Base-by-base conservation (phyloP, 768 basidiomycete species). In the Cyclocybe aegerita region DNA sequence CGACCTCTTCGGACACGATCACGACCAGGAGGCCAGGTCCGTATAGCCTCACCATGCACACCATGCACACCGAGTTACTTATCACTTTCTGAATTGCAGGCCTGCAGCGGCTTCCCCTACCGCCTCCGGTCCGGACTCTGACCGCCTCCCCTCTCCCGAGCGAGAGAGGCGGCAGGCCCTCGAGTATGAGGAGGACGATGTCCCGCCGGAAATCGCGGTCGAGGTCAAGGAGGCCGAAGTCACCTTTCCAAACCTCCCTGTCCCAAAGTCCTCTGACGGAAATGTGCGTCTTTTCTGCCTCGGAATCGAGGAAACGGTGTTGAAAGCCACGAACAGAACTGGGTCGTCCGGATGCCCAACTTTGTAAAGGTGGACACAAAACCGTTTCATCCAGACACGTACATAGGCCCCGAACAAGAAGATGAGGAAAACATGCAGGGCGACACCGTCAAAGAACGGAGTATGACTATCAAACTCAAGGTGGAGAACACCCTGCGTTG, bases 401-500 rank as follows among this genome's bases (percentile, higher is more conserved):
- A 93, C 68, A 75, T 86, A 40, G 89, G 88, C 14, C 85, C 90
- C 12, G 91, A 93, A 59, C 85, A 89, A 31, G 89, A 90, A 31
- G 84, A 85, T 15, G 85, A 82, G 37, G 81, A 86, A 43, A 60
- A 71, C 11, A 74, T 78, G 30, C 73, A 80, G 45, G 77, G 72
- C 8, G 84, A 85, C 49, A 82, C 76, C 10, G 67, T 84, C 16
- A 82, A 85, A 46, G 88, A 91, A 67, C 86, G 85, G 69, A 88
- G 86, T 49, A 90, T 89, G 85, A 78, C 82, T 39, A 86, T 91
- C 61, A 93, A 91, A 64, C 79, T 91, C 43, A 87, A 90, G 58
- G 90, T 97, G 7, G 91, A 93, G 73, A 97, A 97, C 66, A 95
- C 94, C 4, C 78, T 98, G 14, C 81, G 97, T 35, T 99, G 97